phyloP scores from a whole-genome alignment of 1,139 yeast genomes.

The Suhomyces chickasaworum region DNA sequence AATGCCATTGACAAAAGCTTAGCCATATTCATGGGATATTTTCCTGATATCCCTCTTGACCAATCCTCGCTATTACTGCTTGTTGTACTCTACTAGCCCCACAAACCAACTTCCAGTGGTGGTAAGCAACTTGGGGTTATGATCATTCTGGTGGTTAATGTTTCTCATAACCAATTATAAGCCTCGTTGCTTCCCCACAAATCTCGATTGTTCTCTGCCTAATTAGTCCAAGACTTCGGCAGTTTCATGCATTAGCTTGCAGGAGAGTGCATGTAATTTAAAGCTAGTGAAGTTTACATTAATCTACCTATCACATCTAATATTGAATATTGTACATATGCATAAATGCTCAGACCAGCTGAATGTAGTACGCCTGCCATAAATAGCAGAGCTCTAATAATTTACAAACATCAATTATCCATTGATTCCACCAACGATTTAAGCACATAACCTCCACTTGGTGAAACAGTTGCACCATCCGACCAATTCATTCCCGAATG shows the following conservation, averaged over 20 bases:
- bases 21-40: too few relatives aligned
- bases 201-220: neutral
- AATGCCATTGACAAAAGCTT: too few relatives aligned
- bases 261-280: too few relatives aligned
- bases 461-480: neutral
- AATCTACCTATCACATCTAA: constrained; percentile 2
- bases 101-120: too few relatives aligned
- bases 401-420: constrained; percentile 27
- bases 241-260: too few relatives aligned
- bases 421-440: constrained; percentile 49
- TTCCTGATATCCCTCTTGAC: too few relatives aligned
- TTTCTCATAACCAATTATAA: neutral
- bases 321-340: constrained; percentile 2
- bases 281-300: neutral
- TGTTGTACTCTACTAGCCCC: too few relatives aligned
- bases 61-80: too few relatives aligned
- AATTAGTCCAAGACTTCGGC: too few relatives aligned
- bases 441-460: constrained; percentile 31
- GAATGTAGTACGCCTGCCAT: constrained; percentile 3
- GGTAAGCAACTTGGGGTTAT: too few relatives aligned
- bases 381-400: constrained; percentile 3
- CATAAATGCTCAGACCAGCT: constrained; percentile 10
- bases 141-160: too few relatives aligned
- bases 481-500: constrained; percentile 4
- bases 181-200: constrained; percentile 1